phyloP scores from a whole-genome alignment of 129 eudicot genomes.

The Tagetes erecta region DNA sequence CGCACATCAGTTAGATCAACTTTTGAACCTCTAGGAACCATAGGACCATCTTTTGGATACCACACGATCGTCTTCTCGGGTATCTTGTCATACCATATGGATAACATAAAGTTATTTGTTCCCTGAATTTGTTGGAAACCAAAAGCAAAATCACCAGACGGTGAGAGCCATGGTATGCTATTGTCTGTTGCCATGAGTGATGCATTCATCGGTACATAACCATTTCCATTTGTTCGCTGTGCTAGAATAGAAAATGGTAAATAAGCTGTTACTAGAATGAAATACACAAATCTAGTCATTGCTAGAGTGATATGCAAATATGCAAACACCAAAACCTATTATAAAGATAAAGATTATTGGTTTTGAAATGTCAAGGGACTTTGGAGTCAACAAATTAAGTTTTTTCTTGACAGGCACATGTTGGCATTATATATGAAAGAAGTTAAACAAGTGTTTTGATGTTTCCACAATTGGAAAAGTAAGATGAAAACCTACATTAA shows the following conservation, averaged over 20 bases:
- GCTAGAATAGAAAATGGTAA: not conserved
- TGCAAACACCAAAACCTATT: not conserved
- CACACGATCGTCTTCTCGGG: not conserved
- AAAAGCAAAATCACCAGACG: not conserved
- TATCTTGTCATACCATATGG: slow-evolving; percentile 8
- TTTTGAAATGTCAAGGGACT: no score
- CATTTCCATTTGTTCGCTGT: not conserved
- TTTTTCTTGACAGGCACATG: no score
- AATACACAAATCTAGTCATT: not conserved
- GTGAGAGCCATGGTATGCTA: slow-evolving; percentile 6
- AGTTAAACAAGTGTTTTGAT: no score
- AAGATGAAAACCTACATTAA: no score
- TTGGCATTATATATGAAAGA: no score
- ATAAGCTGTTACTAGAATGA: not conserved
- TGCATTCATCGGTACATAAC: not conserved
- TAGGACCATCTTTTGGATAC: slow-evolving; percentile 6
- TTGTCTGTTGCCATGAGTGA: not conserved
- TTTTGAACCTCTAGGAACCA: slow-evolving; percentile 12
- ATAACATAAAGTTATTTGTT: not conserved
- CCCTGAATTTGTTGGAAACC: not conserved
- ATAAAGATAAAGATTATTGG: not conserved
- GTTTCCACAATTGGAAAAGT: no score
- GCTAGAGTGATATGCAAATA: not conserved
- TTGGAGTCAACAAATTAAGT: no score
- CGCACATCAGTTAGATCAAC: not conserved